phyloP scores from a whole-genome alignment of 1,284 basidiomycete species.

The Papiliotrema nemorosa region DNA sequence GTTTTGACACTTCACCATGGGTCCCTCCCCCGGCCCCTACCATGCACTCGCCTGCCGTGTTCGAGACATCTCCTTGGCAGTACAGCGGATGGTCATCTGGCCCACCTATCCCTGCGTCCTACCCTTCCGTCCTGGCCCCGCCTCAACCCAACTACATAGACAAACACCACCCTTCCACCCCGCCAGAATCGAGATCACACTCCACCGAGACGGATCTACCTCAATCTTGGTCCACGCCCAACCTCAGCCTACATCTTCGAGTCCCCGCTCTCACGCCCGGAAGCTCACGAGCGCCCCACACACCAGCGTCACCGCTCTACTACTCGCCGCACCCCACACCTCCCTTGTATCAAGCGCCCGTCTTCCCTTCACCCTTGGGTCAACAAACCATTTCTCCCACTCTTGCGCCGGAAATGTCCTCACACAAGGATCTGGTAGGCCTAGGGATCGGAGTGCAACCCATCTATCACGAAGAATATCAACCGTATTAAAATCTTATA shows the following conservation, averaged over 20 bases:
- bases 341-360: constrained; percentile 6
- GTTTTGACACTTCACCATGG: constrained; percentile 24
- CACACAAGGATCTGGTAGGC: constrained; percentile 26
- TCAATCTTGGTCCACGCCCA: constrained; percentile 18
- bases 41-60: constrained; percentile 36
- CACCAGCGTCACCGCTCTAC: constrained; percentile 17
- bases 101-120: constrained; percentile 19
- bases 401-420: constrained; percentile 31
- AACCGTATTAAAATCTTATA: constrained; percentile 2
- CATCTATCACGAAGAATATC: constrained; percentile 9
- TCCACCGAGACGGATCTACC: constrained; percentile 14
- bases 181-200: constrained; percentile 23
- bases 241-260: constrained; percentile 12
- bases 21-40: constrained; percentile 27
- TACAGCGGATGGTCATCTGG: constrained; percentile 26
- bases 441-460: constrained; percentile 21
- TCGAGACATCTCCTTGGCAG: constrained; percentile 35
- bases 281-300: constrained; percentile 9
- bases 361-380: constrained; percentile 21
- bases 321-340: constrained; percentile 22
- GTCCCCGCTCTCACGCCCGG: constrained; percentile 10
- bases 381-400: constrained; percentile 31
- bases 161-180: constrained; percentile 13
- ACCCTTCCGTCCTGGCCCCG: constrained; percentile 31
- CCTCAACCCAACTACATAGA: constrained; percentile 15